These are phyloP conservation scores for Leccinum griseonigrum DNA, from an alignment of 1,284 basidiomycete genomes.

Conservation along the genomic window DNA sequence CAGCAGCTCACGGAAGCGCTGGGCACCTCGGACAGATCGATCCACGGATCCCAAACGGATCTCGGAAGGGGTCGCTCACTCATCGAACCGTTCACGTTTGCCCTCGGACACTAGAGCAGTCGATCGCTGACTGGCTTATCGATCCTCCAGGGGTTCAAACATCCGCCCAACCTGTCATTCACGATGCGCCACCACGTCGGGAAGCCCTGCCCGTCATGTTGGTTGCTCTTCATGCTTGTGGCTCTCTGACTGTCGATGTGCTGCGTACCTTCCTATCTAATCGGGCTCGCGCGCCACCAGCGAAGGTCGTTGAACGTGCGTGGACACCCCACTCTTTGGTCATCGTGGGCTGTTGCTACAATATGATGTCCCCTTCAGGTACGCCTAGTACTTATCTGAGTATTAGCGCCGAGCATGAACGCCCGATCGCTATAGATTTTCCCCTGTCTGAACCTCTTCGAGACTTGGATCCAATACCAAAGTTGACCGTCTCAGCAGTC, in stretches of 20 bases:
- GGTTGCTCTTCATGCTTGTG: conserved; percentile 62
- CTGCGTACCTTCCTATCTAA: conserved; percentile 37
- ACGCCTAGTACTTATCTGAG: conserved; percentile 10
- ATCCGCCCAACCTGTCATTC: not conserved
- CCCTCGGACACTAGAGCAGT: conserved; percentile 38
- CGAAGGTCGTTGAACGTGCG: not conserved
- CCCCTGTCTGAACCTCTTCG: conserved; percentile 36
- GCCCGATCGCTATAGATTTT: conserved; percentile 35
- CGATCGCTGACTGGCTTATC: conserved; percentile 24
- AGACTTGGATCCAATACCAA: conserved; percentile 19
- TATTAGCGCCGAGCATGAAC: conserved; percentile 8
- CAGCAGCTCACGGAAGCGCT: not conserved
- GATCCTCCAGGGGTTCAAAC: conserved; percentile 4
- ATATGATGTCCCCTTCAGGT: conserved; percentile 45
- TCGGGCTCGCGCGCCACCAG: conserved; percentile 8
- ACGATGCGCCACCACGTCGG: not conserved
- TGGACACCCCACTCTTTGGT: conserved; percentile 44
- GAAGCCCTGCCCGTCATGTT: conserved; percentile 49
- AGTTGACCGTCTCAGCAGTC: conserved; percentile 38
- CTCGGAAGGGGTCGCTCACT: conserved; percentile 38
- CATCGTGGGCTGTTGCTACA: conserved; percentile 54
- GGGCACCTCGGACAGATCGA: not conserved
- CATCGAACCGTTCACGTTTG: conserved; percentile 53
- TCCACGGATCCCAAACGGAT: not conserved
- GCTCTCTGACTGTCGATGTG: conserved; percentile 47